These are phyloP conservation scores for Porogramme epimiltina DNA, from an alignment of 1,284 basidiomycete genomes.

Conservation along the genomic window DNA sequence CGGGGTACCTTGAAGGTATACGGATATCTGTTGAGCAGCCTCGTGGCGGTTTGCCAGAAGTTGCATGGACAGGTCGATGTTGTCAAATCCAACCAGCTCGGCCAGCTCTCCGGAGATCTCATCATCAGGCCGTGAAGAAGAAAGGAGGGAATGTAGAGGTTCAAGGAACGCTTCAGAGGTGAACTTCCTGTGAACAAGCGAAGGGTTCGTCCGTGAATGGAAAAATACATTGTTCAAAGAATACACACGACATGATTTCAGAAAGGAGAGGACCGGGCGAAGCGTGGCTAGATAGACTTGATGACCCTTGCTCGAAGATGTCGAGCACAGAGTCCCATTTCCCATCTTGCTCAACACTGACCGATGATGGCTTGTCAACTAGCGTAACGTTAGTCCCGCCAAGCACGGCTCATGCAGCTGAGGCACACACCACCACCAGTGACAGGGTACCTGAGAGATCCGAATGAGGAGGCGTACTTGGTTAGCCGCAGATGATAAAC, in stretches of 20 bases:
- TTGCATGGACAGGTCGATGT: constrained; percentile 70
- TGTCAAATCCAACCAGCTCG: constrained; percentile 87
- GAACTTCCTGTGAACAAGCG: constrained; percentile 31
- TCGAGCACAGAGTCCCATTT: constrained; percentile 30
- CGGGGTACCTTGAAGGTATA: constrained; percentile 3
- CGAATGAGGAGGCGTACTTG: neutral
- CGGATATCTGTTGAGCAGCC: constrained; percentile 25
- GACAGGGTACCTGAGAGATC: constrained; percentile 8
- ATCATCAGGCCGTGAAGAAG: constrained; percentile 50
- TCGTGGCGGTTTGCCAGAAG: constrained; percentile 51
- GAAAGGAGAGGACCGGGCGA: constrained; percentile 21
- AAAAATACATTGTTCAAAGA: constrained; percentile 10
- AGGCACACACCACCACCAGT: constrained; percentile 10
- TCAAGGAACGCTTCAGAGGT: constrained; percentile 32
- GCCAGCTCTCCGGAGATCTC: constrained; percentile 79
- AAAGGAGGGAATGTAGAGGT: constrained; percentile 33
- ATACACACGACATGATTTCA: constrained; percentile 36
- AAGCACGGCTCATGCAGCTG: neutral
- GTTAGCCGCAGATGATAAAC: constrained; percentile 6
- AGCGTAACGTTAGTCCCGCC: neutral
- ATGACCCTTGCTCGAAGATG: constrained; percentile 11
- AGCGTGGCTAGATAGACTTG: constrained; percentile 3
- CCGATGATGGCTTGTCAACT: neutral
- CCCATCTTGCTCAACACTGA: constrained; percentile 17
- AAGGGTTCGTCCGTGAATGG: constrained; percentile 3